Evolutionary conservation across 345 rosid species (phyloP), one percentile per base, ranked within the genome.

Genomic region (Salix viminalis): DNA sequence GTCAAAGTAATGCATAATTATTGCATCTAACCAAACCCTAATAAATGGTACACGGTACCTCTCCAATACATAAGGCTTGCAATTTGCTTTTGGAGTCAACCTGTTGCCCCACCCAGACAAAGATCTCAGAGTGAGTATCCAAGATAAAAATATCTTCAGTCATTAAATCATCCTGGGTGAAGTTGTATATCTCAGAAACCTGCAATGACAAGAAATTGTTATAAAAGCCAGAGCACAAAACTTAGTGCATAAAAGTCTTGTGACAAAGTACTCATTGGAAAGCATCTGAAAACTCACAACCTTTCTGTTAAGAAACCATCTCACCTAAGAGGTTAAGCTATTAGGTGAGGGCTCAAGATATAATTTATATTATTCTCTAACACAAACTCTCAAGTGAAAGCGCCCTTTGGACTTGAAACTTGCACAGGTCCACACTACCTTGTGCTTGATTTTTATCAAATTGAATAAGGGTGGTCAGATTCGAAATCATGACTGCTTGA

Each of bases 111-210:
- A 92, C 96, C 99, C 99, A 96, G 69, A 94, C 90, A 88, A 85
- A 96, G 78, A 92, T 83, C 71, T 90, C 94, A 36, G 91, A 87
- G 83, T 92, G 94, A 86, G 91, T 87, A 89, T 96, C 91, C 80
- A 96, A 90, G 84, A 96, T 86, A 86, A 89, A 92, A 78, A 92
- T 90, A 82, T 96, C 99, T 86, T 96, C 99, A 6, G 99, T 94
- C 99, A 96, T 92, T 86, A 96, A 81, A 88, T 96, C 98, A 82
- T 96, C 99, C 85, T 94, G 98, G 54, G 90, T 79, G 77, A 92
- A 96, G 86, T 85, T 96, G 76, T 92, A 87, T 74, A 94, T 91
- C 89, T 96, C 99, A 39, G 84, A 86, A 76, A 85, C 99, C 99
- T 96, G 89, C 74, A 82, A 80, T 24, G 71, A 83, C 28, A 46